Evolutionary conservation across 805 yeast genomes (phyloP).

Genomic region (Nakazawaea wickerhamii): DNA sequence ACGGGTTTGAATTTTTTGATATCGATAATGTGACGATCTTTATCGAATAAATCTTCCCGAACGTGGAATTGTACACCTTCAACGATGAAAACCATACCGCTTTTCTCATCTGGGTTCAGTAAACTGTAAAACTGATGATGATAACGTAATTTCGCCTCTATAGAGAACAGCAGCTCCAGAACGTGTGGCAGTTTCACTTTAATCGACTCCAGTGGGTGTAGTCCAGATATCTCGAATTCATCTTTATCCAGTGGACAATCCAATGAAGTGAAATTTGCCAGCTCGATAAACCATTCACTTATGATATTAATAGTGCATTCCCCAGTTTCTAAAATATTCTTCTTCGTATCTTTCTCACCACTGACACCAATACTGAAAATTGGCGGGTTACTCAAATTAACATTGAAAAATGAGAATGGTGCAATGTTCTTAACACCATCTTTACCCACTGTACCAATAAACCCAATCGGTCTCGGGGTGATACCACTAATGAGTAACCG

Average conservation of each 20-base stretch:
- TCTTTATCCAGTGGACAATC: constrained; percentile 43
- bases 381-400: constrained; percentile 52
- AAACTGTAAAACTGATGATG: constrained; percentile 41
- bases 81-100: constrained; percentile 38
- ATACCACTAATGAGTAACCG: constrained; percentile 45
- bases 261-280: constrained; percentile 47
- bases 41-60: constrained; percentile 47
- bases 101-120: constrained; percentile 24
- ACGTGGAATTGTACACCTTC: constrained; percentile 57
- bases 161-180: constrained; percentile 54
- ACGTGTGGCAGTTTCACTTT: constrained; percentile 52
- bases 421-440: constrained; percentile 46
- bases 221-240: constrained; percentile 53
- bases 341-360: constrained; percentile 46
- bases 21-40: constrained; percentile 35
- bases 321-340: constrained; percentile 42
- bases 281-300: constrained; percentile 61
- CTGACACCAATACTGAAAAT: constrained; percentile 46
- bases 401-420: constrained; percentile 53
- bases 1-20: constrained; percentile 46
- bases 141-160: constrained; percentile 47
- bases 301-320: constrained; percentile 54
- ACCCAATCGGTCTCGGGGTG: constrained; percentile 58
- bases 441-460: constrained; percentile 41
- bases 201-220: constrained; percentile 39